Evolutionary conservation across 2,329 filamentous ascomycete genomes (phyloP), one percentile per base, ranked within the genome.

Genomic region (Pestalotiopsis sp.): DNA sequence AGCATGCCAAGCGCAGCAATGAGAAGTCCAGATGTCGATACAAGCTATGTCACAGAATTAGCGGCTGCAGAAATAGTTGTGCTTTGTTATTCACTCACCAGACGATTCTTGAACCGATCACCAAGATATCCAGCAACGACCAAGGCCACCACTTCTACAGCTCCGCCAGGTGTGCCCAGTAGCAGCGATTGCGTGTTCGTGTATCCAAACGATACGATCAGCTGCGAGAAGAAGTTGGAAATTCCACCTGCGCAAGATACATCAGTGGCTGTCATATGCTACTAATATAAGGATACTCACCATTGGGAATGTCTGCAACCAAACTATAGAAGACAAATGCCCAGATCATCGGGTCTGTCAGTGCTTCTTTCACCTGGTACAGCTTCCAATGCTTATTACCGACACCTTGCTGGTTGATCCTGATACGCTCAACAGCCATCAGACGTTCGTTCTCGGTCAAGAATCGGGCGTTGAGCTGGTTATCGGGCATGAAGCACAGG

Each of bases 341-440:
- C 77, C 80, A 82, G 27, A 80, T 72, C 75, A 80, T 77, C 3
- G 80, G 80, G 66, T 82, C 80, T 2, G 75, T 75, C 13, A 81
- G 49, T 3, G 80, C 79, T 69, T 82, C 80, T 64, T 76, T 76
- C 52, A 90, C 79, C 74, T 93, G 90, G 66, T 91, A 87, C 74
- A 83, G 77, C 74, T 91, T 91, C 78, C 88, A 91, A 71, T 92
- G 87, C 79, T 90, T 90, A 73, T 92, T 92, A 3, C 89, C 89
- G 23, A 92, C 89, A 3, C 90, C 90, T 75, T 92, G 90, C 70
- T 90, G 85, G 70, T 92, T 92, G 39, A 85, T 79, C 0, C 89
- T 81, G 57, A 92, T 88, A 6, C 90, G 83, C 70, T 81, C 78
- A 27, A 81, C 73, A 17, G 80, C 80, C 36, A 91, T 79, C 1